These are phyloP conservation scores for Sanguinoderma infundibulare DNA, from an alignment of 1,284 basidiomycete species.

Conservation along the genomic window DNA sequence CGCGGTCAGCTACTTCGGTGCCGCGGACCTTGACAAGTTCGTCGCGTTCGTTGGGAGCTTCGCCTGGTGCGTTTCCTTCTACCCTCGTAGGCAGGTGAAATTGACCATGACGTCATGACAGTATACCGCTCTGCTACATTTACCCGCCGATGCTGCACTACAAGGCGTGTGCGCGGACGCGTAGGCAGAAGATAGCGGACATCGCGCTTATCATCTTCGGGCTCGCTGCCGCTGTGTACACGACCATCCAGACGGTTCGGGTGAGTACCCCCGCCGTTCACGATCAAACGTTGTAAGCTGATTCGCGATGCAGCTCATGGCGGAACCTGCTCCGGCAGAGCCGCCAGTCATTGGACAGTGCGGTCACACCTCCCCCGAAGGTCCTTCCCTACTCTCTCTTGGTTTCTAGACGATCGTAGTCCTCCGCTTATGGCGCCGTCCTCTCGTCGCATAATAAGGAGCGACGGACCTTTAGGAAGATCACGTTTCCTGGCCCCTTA, in stretches of 20 bases:
- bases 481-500: background rate
- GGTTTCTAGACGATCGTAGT: background rate
- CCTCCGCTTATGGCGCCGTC: background rate
- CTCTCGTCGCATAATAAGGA: background rate
- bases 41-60: conserved; percentile 94
- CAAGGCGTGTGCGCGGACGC: conserved; percentile 82
- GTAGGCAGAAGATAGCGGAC: conserved; percentile 74
- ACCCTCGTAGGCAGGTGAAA: background rate
- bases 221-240: conserved; percentile 81
- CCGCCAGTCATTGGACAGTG: conserved; percentile 36
- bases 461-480: background rate
- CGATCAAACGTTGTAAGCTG: background rate
- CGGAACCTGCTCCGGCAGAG: conserved; percentile 31
- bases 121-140: conserved; percentile 89
- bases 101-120: background rate
- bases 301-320: conserved; percentile 40
- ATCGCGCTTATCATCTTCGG: conserved; percentile 86
- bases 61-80: conserved; percentile 78
- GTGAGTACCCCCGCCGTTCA: conserved; percentile 43
- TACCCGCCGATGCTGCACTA: conserved; percentile 96
- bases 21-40: conserved; percentile 95
- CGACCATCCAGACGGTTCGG: conserved; percentile 79
- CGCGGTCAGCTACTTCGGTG: conserved; percentile 82
- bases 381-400: conserved; percentile 8
- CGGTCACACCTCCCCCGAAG: conserved; percentile 22